These are phyloP conservation scores for Paramecium sonneborni DNA, from an alignment of 73 alveolate genomes.

Conservation along the genomic window DNA sequence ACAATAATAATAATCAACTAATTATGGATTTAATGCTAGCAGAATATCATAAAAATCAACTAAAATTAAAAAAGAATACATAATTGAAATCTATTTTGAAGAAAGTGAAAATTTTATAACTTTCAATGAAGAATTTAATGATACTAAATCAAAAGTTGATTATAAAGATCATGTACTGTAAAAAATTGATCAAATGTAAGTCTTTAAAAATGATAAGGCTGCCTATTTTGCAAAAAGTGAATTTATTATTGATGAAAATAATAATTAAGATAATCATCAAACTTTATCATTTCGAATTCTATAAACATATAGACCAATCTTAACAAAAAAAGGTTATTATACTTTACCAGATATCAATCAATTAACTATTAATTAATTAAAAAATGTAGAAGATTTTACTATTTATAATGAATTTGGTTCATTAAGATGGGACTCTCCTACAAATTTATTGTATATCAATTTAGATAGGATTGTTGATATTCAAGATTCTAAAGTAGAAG, in stretches of 20 bases:
- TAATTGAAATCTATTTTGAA: not conserved
- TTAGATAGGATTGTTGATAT: constrained; percentile 2
- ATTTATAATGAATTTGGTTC: not conserved
- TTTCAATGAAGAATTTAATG: not conserved
- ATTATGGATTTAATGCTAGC: not conserved
- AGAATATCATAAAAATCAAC: not conserved
- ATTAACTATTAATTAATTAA: not conserved
- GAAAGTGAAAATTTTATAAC: not conserved
- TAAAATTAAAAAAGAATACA: not conserved
- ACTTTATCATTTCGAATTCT: not conserved
- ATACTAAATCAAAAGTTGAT: not conserved
- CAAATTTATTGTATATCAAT: not conserved
- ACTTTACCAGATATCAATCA: not conserved
- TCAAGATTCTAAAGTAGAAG: not conserved
- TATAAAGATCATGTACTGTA: not conserved
- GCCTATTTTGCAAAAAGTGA: not conserved
- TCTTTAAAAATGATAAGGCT: not conserved
- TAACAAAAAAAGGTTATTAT: not conserved
- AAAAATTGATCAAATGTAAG: not conserved
- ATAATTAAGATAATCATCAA: not conserved
- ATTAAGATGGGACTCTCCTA: not conserved
- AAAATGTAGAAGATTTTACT: not conserved
- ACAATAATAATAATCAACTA: not conserved
- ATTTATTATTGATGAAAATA: not conserved
- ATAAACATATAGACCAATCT: not conserved